Percentiles rank a stretch among this genome's conserved stretches.
phyloP scores from a whole-genome alignment of 345 rosid species.

The Raphanus sativus region DNA sequence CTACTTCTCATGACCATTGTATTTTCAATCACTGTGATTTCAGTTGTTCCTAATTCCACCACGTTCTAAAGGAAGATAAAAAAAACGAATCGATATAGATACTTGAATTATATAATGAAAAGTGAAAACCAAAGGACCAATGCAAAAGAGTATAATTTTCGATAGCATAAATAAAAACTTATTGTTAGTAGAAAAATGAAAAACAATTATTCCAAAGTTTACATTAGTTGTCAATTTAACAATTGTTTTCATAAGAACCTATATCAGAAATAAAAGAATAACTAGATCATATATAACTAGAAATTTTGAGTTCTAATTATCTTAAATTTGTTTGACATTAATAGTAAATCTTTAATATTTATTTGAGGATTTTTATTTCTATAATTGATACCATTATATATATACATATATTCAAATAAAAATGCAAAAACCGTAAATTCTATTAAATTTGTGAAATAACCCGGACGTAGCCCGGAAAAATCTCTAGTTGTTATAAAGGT shows the following conservation, averaged over 20 bases:
- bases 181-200: neutral
- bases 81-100: neutral
- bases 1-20: neutral
- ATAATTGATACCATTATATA: no score
- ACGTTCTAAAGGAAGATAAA: neutral
- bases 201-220: neutral
- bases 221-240: neutral
- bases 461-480: no score
- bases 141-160: neutral
- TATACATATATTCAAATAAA: no score
- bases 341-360: no score
- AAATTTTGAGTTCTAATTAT: no score
- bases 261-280: no score
- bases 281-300: no score
- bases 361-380: no score
- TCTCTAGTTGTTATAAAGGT: no score
- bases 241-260: neutral
- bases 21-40: neutral
- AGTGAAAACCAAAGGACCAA: neutral
- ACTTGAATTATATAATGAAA: neutral
- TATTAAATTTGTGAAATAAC: no score
- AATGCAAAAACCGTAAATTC: no score
- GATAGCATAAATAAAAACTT: neutral
- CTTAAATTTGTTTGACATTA: no score
- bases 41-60: neutral